Evolutionary conservation across 2,329 filamentous ascomycete species (phyloP), one percentile per base, ranked within the genome.

Genomic region (Cadophora luteo-olivacea): DNA sequence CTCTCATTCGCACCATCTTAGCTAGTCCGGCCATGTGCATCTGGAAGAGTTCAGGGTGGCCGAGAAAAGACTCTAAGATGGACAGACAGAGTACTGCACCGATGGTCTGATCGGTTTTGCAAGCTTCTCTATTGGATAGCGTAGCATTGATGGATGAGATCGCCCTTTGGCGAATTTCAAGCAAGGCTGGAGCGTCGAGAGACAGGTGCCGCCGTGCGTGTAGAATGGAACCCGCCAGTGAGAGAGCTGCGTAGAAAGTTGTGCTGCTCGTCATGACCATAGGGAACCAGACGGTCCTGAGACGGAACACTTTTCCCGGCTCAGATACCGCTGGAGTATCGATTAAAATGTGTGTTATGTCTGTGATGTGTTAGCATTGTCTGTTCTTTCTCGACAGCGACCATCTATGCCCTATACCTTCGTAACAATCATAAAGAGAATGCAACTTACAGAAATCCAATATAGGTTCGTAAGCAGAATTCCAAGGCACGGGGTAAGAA

Each of bases 201-300:
- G 61, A 19, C 33, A 54, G 36, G 38, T 58, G 29, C 9, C 32
- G 64, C 14, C 64, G 38, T 29, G 60, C 52, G 19, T 67, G 49
- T 12, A 65, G 61, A 1, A 65, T 62, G 4, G 57, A 55, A 25
- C 61, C 65, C 16, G 61, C 65, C 32, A 69, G 60, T 24, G 62
- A 29, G 4, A 69, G 52, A 19, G 64, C 61, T 8, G 68, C 61
- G 58, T 69, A 67, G 54, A 69, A 69, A 16, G 57, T 57, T 5
- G 41, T 65, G 29, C 60, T 36, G 16, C 38, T 61, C 19, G 41
- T 64, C 63, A 68, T 66, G 14, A 70, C 54, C n/a, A 68, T 51
- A 4, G 68, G 68, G n/a, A 70, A 68, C 63, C 66, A 70, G 14
- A 48, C 19, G 14, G 66, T 66, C n/a, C 66, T 60, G 3, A 70